phyloP scores from a whole-genome alignment of 1,139 yeast species.

The Neolecta irregularis region DNA sequence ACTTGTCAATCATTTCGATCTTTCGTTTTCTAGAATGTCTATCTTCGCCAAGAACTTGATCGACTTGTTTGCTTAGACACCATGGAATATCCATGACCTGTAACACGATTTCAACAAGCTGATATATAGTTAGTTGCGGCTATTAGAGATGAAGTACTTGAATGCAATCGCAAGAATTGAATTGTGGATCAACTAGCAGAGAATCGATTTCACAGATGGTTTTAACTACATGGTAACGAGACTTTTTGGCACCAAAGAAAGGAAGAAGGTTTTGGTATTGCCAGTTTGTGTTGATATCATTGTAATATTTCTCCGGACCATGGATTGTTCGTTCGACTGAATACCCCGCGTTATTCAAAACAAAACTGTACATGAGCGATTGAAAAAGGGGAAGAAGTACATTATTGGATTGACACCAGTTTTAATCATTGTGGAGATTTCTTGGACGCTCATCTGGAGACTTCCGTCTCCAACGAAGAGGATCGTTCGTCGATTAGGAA shows the following conservation, averaged over 20 bases:
- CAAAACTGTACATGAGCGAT: too few relatives aligned
- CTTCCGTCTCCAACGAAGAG: constrained; percentile 81
- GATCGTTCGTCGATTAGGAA: constrained; percentile 51
- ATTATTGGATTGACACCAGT: constrained; percentile 46
- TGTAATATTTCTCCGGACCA: constrained; percentile 62
- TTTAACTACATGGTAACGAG: too few relatives aligned
- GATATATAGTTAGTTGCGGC: too few relatives aligned
- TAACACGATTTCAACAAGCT: constrained; percentile 43
- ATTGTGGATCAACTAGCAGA: too few relatives aligned
- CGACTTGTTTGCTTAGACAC: constrained; percentile 27
- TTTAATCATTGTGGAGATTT: constrained; percentile 52
- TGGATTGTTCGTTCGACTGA: constrained; percentile 72
- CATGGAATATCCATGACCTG: constrained; percentile 49
- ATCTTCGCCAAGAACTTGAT: too few relatives aligned
- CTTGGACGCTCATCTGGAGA: constrained; percentile 81
- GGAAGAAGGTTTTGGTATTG: constrained; percentile 53
- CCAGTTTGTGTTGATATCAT: constrained; percentile 69
- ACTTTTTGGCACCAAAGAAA: constrained; percentile 65
- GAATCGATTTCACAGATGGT: too few relatives aligned
- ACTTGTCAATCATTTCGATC: too few relatives aligned
- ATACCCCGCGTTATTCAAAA: constrained; percentile 79
- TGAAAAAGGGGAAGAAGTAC: too few relatives aligned
- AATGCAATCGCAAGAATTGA: too few relatives aligned
- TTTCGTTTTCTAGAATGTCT: too few relatives aligned
- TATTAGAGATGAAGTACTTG: too few relatives aligned